Evolutionary conservation across 352 stramenopile species (phyloP), one percentile per base, ranked within the genome.

Genomic region (Plasmopara halstedii): DNA sequence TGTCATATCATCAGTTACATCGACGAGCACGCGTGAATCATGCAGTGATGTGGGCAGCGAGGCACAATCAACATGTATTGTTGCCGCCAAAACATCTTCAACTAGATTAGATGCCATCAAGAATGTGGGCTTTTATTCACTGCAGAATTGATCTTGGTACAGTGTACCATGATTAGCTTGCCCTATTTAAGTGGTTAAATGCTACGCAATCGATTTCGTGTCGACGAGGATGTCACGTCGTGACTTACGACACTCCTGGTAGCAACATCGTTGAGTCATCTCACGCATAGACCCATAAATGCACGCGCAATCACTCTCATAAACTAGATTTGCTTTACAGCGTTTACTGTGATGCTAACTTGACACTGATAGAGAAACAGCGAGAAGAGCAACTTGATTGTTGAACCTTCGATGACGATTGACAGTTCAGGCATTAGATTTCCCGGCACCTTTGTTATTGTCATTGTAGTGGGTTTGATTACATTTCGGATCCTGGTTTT

Each of bases 1-100:
- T 8, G 73, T 69, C 29, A 68, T 19, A 33, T 77, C 71, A 6
- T 61, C 45, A 2, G 77, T 62, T 8, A 88, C 53, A 52, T 88
- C 77, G 49, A 84, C 41, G 21, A 65, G 70, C 27, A 77, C 57
- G 19, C 51, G 33, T 6, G 67, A 26, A 32, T 81, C 59, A 43
- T 73, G 77, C 21, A 88, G 46, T 37, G 60, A 63, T 14, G 63
- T 53, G 11, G 39, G 20, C 10, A 70, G 17, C 6, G n/a, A 23
- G 0, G 53, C 56, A 19, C 32, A 52, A 45, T 68, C 52, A 6
- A 75, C n/a, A 15, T 49, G 58, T 20, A 75, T 21, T 15, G 43
- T 39, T 9, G 64, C 42, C 2, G 23, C 40, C 23, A 71, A 44
- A 2, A 45, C 61, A 21, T 66, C 41, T 20, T 62, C 39, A 7